These are phyloP conservation scores for Exophiala sp. DNA, from an alignment of 2,329 filamentous ascomycete genomes.

Conservation along the genomic window DNA sequence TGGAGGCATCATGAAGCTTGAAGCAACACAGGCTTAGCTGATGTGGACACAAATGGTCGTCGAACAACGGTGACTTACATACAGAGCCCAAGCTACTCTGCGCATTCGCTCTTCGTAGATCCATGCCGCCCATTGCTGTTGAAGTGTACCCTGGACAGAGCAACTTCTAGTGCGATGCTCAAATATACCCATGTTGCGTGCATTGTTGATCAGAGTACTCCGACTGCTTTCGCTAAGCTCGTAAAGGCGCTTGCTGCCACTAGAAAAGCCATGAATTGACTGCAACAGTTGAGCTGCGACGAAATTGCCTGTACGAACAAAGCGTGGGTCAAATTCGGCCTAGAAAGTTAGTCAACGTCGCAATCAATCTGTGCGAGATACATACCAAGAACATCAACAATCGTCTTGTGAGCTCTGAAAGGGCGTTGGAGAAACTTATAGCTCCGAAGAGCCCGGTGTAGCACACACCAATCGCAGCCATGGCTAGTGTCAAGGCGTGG, in stretches of 20 bases:
- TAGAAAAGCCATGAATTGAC: conserved; percentile 5
- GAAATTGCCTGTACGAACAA: conserved; percentile 1
- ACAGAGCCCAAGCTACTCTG: conserved; percentile 10
- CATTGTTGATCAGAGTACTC: conserved; percentile 1
- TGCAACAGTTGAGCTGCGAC: conserved; percentile 6
- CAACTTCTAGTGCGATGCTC: not conserved
- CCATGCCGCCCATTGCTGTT: conserved; percentile 1
- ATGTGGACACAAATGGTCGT: too few species aligned
- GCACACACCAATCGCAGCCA: conserved; percentile 7
- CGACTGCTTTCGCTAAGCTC: conserved; percentile 3
- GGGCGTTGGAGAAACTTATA: not conserved
- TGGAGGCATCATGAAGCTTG: conserved; percentile 2
- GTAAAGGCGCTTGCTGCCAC: conserved; percentile 5
- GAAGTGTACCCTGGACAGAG: not conserved
- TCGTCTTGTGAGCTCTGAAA: conserved; percentile 4
- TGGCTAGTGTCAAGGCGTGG: not conserved
- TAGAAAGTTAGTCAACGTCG: not conserved
- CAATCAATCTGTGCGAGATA: not conserved
- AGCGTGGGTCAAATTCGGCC: conserved; percentile 11
- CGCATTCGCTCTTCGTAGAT: not conserved
- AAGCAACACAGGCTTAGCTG: too few species aligned
- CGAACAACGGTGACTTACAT: not conserved
- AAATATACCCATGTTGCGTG: conserved; percentile 6
- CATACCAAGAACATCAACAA: conserved; percentile 8
- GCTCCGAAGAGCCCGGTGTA: conserved; percentile 1